Base-by-base conservation (phyloP, 1,284 basidiomycete genomes). In the Inonotus hispidus region DNA sequence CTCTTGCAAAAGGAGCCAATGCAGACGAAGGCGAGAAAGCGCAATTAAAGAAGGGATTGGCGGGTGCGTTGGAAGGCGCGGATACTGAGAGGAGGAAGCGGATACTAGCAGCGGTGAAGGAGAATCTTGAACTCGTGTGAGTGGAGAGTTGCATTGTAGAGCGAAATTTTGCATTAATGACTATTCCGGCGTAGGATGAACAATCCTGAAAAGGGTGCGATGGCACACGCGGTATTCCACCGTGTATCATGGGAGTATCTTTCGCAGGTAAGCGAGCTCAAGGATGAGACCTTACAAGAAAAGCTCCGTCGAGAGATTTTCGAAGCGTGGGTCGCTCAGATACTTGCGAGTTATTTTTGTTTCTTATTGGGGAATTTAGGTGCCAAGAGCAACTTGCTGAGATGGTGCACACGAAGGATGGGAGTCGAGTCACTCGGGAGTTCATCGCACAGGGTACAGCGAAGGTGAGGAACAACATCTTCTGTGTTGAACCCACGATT, bases 371-470 rank as follows among this genome's bases (percentile, higher is more conserved):
- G 58, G 63, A 19, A 52, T 37, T 58, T 45, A 91, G 88, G 55
- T 90, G 88, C 68, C 85, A 92, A 67, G 93, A 95, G 59, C 79
- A 87, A 19, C 75, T 95, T 7, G 88, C 92, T 1, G 93, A 95
- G 69, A 92, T 95, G 79, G 92, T 94, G 0, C 93, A 96, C 69
- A 95, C 93, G 27, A 92, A 86, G 70, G 91, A 95, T 69, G 93
- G 93, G 13, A 91, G 90, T 59, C 84, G 90, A n/a, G 84, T 82
- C 23, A 92, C 90, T 1, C 83, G 93, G 46, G 87, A 92, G 65
- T 88, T 95, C 70, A 79, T 95, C 39, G 91, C 85, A 0, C 79
- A 82, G 58, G 91, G 92, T 5, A 83, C 80, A 6, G 92, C 93
- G 1, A 95, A 95, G 77, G 88, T 87, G 58, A 77, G 58, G 27